Base-by-base conservation (phyloP, 2,329 filamentous ascomycete genomes). In the Phaeosphaeria sp. region DNA sequence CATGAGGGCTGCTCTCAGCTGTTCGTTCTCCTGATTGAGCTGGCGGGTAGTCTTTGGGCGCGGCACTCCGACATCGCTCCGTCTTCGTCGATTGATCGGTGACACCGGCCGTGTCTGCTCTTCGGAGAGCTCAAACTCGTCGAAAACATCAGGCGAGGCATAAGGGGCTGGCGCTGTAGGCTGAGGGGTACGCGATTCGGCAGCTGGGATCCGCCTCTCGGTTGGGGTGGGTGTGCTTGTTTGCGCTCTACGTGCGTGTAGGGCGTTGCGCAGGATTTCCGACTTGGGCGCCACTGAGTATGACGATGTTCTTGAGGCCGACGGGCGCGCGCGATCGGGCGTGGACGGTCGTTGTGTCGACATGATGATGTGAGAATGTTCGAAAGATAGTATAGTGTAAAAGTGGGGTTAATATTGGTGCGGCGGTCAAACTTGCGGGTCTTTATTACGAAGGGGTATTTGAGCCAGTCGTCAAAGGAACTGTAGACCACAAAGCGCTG, bases 251-350 rank as follows among this genome's bases (percentile, higher is more conserved):
- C 67, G 65, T 6, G 68, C 72, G n/a, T 76, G 61, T 6, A 77
- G 65, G 17, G 71, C 73, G 60, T 69, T 64, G 36, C 73, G 69
- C 50, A 77, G 59, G 52, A 67, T 73, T 49, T 76, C 73, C 6
- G 71, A 73, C 51, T 71, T 74, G n/a, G 74, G 74, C 27, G 69
- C 68, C 18, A 71, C 59, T 36, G 65, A 55, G 8, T 53, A 60
- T 9, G 66, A 69, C 20, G 48, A 42, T 9, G 63, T 54, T n/a
- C 65, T 58, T 25, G 52, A 47, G 18, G 62, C 53, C 5, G 62
- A 33, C 42, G 68, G 51, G 25, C 49, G 47, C 33, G 55, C 51
- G 1, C 59, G 40, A 17, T 61, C 65, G 8, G 68, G 66, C 4
- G 68, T 70, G 7, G 57, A 49, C 3, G 70, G 67, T 42, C 57